Evolutionary conservation across 306 rosid species (phyloP).

Genomic region (Fagus sylvatica): DNA sequence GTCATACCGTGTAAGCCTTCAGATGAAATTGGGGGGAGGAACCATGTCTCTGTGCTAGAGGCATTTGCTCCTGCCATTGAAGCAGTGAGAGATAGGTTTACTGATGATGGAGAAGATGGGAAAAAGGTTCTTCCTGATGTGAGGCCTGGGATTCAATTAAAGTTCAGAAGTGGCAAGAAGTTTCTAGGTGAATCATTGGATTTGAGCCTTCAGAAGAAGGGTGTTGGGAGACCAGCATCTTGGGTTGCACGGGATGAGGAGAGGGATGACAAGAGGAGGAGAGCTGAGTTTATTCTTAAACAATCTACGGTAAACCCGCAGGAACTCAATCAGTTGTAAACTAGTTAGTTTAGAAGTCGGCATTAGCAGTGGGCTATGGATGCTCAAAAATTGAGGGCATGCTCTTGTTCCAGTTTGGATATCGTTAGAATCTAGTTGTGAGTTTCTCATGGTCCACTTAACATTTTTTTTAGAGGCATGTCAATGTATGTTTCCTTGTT

Average conservation of each 20-base stretch:
- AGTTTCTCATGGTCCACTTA: constrained; percentile 44
- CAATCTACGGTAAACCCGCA: constrained; percentile 81
- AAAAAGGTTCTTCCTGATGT: constrained; percentile 45
- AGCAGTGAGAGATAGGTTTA: constrained; percentile 51
- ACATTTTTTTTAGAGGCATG: constrained; percentile 35
- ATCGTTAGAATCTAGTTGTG: constrained; percentile 31
- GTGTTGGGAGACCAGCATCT: constrained; percentile 32
- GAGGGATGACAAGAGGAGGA: constrained; percentile 89
- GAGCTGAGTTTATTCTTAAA: constrained; percentile 84
- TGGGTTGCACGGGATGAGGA: constrained; percentile 70
- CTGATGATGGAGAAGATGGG: constrained; percentile 58
- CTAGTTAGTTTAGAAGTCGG: constrained; percentile 35
- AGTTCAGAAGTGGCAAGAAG: constrained; percentile 78
- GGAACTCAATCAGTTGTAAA: constrained; percentile 80
- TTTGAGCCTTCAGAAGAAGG: constrained; percentile 67
- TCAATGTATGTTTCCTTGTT: constrained; percentile 34
- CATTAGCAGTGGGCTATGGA: constrained; percentile 21
- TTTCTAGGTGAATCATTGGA: constrained; percentile 67
- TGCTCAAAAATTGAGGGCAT: constrained; percentile 28
- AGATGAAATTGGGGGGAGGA: constrained; percentile 30
- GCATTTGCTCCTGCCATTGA: constrained; percentile 91
- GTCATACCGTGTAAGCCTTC: constrained; percentile 39
- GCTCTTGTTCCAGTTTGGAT: constrained; percentile 42
- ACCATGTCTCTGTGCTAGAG: constrained; percentile 63
- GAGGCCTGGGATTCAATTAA: constrained; percentile 74